Percentiles rank a stretch among this genome's conserved stretches.
phyloP scores from a whole-genome alignment of 352 stramenopile species.

The Pythium biforme region DNA sequence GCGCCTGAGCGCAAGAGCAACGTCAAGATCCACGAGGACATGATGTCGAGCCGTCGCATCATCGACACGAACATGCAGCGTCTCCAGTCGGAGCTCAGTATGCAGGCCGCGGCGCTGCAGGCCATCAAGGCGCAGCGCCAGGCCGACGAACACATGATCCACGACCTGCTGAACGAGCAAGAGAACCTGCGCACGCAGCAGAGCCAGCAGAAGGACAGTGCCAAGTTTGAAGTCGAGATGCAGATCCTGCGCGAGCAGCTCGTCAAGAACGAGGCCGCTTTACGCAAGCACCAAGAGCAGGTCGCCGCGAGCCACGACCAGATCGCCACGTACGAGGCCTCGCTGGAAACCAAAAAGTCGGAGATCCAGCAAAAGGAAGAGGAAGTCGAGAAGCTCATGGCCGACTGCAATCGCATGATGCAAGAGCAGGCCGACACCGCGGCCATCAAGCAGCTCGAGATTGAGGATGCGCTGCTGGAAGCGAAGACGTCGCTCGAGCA shows the following conservation, averaged over 20 bases:
- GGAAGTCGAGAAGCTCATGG: slow-evolving; percentile 81
- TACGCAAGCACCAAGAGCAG: slow-evolving; percentile 74
- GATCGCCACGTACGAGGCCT: slow-evolving; percentile 64
- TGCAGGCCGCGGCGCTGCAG: slow-evolving; percentile 54
- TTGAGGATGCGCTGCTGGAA: slow-evolving; percentile 80
- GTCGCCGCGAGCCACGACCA: slow-evolving; percentile 63
- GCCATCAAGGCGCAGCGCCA: slow-evolving; percentile 69
- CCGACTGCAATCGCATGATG: slow-evolving; percentile 83
- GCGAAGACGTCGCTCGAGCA: slow-evolving; percentile 85
- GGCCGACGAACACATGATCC: slow-evolving; percentile 80
- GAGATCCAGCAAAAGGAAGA: slow-evolving; percentile 75
- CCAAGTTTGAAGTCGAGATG: slow-evolving; percentile 71
- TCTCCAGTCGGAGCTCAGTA: slow-evolving; percentile 64
- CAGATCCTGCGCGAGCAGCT: slow-evolving; percentile 64
- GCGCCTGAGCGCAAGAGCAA: slow-evolving; percentile 43
- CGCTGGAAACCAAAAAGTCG: slow-evolving; percentile 52
- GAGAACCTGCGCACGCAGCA: slow-evolving; percentile 63
- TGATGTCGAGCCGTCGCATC: slow-evolving; percentile 79
- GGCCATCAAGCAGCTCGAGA: slow-evolving; percentile 78
- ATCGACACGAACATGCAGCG: slow-evolving; percentile 82
- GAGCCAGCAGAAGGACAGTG: slow-evolving; percentile 42
- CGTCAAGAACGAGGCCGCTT: slow-evolving; percentile 62
- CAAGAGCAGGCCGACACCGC: slow-evolving; percentile 80
- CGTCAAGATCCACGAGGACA: slow-evolving; percentile 71
- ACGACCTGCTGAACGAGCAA: slow-evolving; percentile 81